phyloP scores from a whole-genome alignment of 83 land plant genomes.

The Picea mariana region DNA sequence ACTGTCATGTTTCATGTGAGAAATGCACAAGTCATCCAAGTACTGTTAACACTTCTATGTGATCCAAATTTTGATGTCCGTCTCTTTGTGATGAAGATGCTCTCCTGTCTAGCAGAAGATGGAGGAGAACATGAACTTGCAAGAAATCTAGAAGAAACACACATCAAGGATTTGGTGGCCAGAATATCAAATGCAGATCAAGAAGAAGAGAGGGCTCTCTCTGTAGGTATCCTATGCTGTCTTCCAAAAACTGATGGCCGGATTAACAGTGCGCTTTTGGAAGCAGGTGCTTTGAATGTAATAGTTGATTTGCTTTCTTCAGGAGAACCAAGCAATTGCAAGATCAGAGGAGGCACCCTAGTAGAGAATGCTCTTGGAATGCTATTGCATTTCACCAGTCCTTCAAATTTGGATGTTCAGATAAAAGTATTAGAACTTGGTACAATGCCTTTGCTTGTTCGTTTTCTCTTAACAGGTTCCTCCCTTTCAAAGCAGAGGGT shows the following conservation, averaged over 20 bases:
- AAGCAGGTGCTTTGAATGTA: slow-evolving; percentile 36
- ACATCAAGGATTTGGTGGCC: neutral
- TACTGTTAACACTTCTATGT: slow-evolving; percentile 8
- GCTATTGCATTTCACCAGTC: slow-evolving; percentile 53
- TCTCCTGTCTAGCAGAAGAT: neutral
- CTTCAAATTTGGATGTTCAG: slow-evolving; percentile 56
- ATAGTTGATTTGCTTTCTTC: slow-evolving; percentile 24
- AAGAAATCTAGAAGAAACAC: neutral
- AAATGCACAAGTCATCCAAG: slow-evolving; percentile 12
- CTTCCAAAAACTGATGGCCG: slow-evolving; percentile 20
- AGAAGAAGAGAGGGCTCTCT: neutral
- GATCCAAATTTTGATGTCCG: neutral
- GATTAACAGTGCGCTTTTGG: slow-evolving; percentile 34
- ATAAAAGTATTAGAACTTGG: slow-evolving; percentile 37
- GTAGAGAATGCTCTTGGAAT: slow-evolving; percentile 43
- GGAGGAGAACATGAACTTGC: neutral
- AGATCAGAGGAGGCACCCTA: neutral
- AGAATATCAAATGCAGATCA: neutral
- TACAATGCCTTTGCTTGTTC: slow-evolving; percentile 46
- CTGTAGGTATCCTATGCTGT: neutral
- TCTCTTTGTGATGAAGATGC: neutral
- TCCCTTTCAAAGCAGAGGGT: slow-evolving; percentile 38
- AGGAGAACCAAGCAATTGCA: neutral
- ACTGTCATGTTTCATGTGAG: slow-evolving; percentile 2
- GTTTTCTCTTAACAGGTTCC: slow-evolving; percentile 17